Evolutionary conservation across 768 basidiomycete genomes (phyloP).

Genomic region (Lactifluus pinguis): DNA sequence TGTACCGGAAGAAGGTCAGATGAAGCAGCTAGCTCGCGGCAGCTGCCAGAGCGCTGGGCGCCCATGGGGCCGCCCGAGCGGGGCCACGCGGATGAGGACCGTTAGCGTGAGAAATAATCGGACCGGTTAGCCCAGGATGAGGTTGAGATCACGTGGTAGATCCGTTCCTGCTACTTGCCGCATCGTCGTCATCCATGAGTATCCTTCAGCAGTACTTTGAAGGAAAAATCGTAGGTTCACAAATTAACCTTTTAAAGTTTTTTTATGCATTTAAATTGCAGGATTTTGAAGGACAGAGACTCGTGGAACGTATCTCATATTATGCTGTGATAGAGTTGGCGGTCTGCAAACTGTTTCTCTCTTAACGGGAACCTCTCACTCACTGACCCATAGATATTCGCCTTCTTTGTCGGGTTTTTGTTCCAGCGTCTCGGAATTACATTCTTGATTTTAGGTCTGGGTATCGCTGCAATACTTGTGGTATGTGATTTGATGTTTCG

Average conservation of each 20-base stretch:
- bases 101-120: not conserved
- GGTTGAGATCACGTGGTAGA: not conserved
- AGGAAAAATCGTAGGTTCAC: conserved; percentile 27
- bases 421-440: conserved; percentile 47
- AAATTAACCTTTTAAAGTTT: not conserved
- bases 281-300: conserved; percentile 57
- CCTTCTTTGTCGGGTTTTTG: conserved; percentile 49
- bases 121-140: not conserved
- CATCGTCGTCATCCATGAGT: not conserved
- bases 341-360: conserved; percentile 17
- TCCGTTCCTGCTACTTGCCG: not conserved
- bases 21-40: not conserved
- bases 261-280: conserved; percentile 20
- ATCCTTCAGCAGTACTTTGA: conserved; percentile 22
- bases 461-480: conserved; percentile 12
- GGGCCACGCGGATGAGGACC: not conserved
- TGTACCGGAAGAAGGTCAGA: not conserved
- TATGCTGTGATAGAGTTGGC: conserved; percentile 37
- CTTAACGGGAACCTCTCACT: not conserved
- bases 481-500: conserved; percentile 17
- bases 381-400: conserved; percentile 32
- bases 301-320: conserved; percentile 40
- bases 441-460: conserved; percentile 38
- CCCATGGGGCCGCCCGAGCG: not conserved
- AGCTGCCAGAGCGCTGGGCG: not conserved